Percentiles rank a stretch among this genome's conserved stretches.
phyloP scores from a whole-genome alignment of 2,329 filamentous ascomycete species.

The Colletotrichum euphorbiae region DNA sequence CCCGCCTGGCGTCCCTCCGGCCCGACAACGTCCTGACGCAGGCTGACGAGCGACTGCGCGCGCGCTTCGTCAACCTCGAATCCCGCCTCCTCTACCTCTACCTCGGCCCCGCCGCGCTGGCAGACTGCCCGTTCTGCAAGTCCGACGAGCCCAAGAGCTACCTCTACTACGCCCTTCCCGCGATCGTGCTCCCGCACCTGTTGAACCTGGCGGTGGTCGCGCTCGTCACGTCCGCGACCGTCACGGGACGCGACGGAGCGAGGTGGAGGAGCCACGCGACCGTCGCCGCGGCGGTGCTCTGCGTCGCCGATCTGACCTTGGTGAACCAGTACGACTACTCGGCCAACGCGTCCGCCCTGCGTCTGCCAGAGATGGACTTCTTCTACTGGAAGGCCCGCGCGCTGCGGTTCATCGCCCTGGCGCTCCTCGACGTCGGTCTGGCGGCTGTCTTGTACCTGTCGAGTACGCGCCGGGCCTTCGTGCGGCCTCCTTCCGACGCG shows the following conservation, averaged over 20 bases:
- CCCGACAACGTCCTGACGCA: conserved; percentile 60
- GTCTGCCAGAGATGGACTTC: conserved; percentile 73
- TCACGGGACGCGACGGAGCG: conserved; percentile 72
- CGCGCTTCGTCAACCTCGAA: conserved; percentile 76
- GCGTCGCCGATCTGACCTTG: conserved; percentile 73
- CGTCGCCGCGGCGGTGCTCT: conserved; percentile 68
- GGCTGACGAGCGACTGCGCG: conserved; percentile 73
- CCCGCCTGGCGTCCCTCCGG: conserved; percentile 73
- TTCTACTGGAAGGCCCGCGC: conserved; percentile 78
- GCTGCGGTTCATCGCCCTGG: conserved; percentile 73
- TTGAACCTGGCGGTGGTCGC: conserved; percentile 80
- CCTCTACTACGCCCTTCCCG: conserved; percentile 83
- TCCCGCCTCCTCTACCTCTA: conserved; percentile 85
- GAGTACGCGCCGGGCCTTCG: conserved; percentile 83
- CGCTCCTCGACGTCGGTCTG: conserved; percentile 71
- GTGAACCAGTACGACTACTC: conserved; percentile 74
- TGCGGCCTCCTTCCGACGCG: conserved; percentile 68
- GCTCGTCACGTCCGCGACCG: conserved; percentile 74
- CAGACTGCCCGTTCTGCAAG: conserved; percentile 84
- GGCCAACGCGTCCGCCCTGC: conserved; percentile 71
- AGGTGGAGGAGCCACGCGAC: conserved; percentile 80
- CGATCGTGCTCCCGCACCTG: conserved; percentile 81
- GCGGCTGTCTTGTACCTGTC: conserved; percentile 79
- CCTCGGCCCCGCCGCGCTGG: conserved; percentile 80
- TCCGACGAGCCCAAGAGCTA: conserved; percentile 77